These are phyloP conservation scores for Sphaerobolus stellatus DNA, from an alignment of 1,284 basidiomycete genomes.

Conservation along the genomic window DNA sequence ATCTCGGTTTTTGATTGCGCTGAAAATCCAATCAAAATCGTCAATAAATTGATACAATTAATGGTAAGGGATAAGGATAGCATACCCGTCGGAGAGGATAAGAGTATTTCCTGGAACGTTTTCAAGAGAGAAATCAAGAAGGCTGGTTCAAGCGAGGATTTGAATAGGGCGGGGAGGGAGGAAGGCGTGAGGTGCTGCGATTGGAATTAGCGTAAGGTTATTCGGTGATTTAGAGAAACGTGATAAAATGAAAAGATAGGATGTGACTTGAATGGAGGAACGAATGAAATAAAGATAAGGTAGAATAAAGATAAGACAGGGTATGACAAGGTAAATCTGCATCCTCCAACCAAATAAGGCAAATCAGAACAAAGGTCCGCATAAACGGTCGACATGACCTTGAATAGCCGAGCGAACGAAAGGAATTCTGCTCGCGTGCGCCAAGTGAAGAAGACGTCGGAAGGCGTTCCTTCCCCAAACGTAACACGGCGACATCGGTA, in stretches of 20 bases:
- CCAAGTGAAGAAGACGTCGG: too few relatives aligned
- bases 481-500: too few relatives aligned
- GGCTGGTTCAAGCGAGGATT: constrained; percentile 62
- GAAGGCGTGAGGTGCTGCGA: constrained; percentile 51
- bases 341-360: too few relatives aligned
- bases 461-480: too few relatives aligned
- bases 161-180: constrained; percentile 57
- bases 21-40: not conserved
- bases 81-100: not conserved
- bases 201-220: not conserved
- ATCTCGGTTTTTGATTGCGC: constrained; percentile 6
- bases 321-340: constrained; percentile 5
- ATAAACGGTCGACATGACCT: too few relatives aligned
- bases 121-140: constrained; percentile 56
- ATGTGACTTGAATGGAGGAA: not conserved
- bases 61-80: not conserved
- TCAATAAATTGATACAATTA: not conserved
- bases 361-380: too few relatives aligned
- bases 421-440: too few relatives aligned
- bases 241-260: constrained; percentile 1
- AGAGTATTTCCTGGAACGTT: constrained; percentile 43
- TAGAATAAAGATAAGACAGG: not conserved
- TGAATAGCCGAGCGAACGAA: too few relatives aligned
- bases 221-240: not conserved
- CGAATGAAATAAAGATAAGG: too few relatives aligned